Evolutionary conservation across 805 yeast species (phyloP), one percentile per base, ranked within the genome.

Genomic region (Lachancea nothofagi): DNA sequence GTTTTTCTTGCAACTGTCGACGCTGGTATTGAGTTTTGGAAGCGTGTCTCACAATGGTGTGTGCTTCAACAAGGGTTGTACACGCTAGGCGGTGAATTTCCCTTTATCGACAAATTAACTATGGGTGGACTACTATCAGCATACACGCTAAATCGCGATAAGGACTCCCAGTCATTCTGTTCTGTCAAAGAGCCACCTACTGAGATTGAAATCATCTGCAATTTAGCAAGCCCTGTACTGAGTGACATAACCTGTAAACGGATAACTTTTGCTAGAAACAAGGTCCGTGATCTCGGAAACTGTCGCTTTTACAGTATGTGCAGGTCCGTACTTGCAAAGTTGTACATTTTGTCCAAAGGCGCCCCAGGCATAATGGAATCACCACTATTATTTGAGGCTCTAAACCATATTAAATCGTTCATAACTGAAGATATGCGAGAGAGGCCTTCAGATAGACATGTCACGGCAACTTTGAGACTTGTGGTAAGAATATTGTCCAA

Each of bases 1-100:
- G 31, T 28, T n/a, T 35, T 27, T 18, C 13, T 35, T 7, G 38
- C 38, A 7, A 27, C 31, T 12, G 8, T 28, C 2, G 38, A 35
- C 3, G 27, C 20, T 5, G 6, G 7, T n/a, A 10, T 27, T 20
- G 18, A 18, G 7, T 27, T 35, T 20, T 35, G 38, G 38, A 3
- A 3, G 4, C 32, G 32, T 20, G 19, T 27, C 12, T 14, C 13
- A 13, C 14, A 35, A 26, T 35, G 38, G 38, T 13, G 13, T 21
- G 12, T 6, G 21, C 19, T 35, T 5, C n/a, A 28, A n/a, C n/a
- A 20, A 13, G 13, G 21, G 9, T 13, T 17, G 4, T n/a, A n/a
- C 12, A 12, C 15, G 3, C 7, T 28, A 10, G 18, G 17, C 18
- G 15, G 31, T 15, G 9, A 19, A 15, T 9, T 14, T n/a, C n/a